Base-by-base conservation (phyloP, 2,329 filamentous ascomycete genomes). In the Fusarium sp. region DNA sequence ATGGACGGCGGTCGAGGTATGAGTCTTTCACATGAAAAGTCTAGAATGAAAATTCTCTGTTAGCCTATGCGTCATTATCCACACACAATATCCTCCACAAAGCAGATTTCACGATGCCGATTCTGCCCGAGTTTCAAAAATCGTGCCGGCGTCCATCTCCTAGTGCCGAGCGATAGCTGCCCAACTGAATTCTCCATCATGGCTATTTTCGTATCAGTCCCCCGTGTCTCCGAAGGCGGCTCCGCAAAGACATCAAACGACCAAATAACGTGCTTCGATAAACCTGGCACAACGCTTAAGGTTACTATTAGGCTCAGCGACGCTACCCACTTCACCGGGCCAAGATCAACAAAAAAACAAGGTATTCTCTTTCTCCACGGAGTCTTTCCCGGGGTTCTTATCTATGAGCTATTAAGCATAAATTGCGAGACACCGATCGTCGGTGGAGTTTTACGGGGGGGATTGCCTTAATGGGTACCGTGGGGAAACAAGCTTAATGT, bases 401-500 rank as follows among this genome's bases (percentile, higher is more conserved):
- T 64, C 61, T 59, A 27, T 64, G 59, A 64, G 59, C 40, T 47
- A 64, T 51, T 64, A 64, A 64, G 59, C 61, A 64, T 64, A 64
- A 64, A 43, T 64, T 39, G 35, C 37, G 23, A 20, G 32, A 9
- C 22, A 2, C 37, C 14, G 59, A 64, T 64, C 52, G 37, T 22
- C 51, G 43, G 59, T 64, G 61, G 61, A 59, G 52, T 27, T 8
- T 11, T 27, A 56, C 37, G 59, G 56, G 23, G 40, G 32, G 17
- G 43, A 32, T 40, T 45, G 20, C 45, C 39, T 25, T 39, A 44
- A 43, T 40, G 23, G 19, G 22, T n/a, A 23, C 32, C 13, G 22
- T 22, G 56, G 48, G 56, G 59, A 62, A 63, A 63, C 40, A 63
- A 64, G 35, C 59, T 64, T 64, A 59, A 45, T 49, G 4, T 9